These are phyloP conservation scores for Galeopsis tetrahit DNA, from an alignment of 257 asterid genomes.

Conservation along the genomic window DNA sequence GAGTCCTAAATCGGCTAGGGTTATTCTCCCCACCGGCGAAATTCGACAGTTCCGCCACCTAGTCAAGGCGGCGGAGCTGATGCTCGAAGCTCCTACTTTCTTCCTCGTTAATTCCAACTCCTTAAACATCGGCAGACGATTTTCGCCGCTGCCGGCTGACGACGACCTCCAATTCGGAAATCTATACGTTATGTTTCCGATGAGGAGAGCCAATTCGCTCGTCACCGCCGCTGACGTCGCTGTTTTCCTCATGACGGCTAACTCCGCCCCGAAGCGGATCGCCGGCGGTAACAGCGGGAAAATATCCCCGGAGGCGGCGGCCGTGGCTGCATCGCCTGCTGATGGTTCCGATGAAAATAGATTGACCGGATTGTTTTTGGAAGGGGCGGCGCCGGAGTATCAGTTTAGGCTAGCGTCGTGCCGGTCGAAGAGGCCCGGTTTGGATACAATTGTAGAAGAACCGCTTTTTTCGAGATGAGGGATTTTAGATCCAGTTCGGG, in stretches of 20 bases:
- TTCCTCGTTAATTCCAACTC: slow-evolving; percentile 60
- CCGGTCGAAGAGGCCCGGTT: slow-evolving; percentile 54
- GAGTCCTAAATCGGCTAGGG: slow-evolving; percentile 54
- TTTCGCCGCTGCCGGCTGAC: slow-evolving; percentile 69
- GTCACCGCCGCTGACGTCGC: slow-evolving; percentile 66
- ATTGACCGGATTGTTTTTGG: slow-evolving; percentile 39
- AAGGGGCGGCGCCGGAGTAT: slow-evolving; percentile 41
- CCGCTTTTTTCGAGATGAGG: slow-evolving; percentile 43
- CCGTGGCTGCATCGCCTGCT: slow-evolving; percentile 20
- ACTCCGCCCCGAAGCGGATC: slow-evolving; percentile 59
- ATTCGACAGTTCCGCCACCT: slow-evolving; percentile 58
- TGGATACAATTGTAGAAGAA: slow-evolving; percentile 64
- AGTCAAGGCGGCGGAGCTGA: slow-evolving; percentile 73
- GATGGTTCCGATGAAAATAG: slow-evolving; percentile 29
- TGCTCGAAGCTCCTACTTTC: slow-evolving; percentile 62
- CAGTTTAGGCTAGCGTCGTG: slow-evolving; percentile 42
- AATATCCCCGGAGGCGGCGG: slow-evolving; percentile 48
- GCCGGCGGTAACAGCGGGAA: slow-evolving; percentile 36
- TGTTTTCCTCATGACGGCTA: slow-evolving; percentile 50
- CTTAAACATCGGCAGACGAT: slow-evolving; percentile 52
- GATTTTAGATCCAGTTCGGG: background rate
- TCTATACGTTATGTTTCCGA: slow-evolving; percentile 62
- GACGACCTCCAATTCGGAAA: slow-evolving; percentile 64
- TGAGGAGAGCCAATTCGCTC: slow-evolving; percentile 54
- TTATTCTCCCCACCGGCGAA: slow-evolving; percentile 67